Evolutionary conservation across 306 rosid species (phyloP).

Genomic region (Alnus rubra): DNA sequence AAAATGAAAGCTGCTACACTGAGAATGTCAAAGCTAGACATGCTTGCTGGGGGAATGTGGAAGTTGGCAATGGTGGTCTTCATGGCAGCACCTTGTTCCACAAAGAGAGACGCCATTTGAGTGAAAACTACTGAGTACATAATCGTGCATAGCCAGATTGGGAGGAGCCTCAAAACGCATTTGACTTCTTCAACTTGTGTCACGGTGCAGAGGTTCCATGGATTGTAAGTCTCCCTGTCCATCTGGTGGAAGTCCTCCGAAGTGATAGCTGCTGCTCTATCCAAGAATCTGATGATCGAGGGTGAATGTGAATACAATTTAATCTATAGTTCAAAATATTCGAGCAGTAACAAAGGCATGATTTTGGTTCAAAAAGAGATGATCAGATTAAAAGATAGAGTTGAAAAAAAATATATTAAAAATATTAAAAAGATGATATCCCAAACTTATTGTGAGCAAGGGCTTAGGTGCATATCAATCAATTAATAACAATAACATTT

Average conservation of each 20-base stretch:
- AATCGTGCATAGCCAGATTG: constrained; percentile 82
- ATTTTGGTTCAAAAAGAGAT: too few relatives aligned
- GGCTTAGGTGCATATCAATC: background rate
- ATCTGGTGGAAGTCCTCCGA: constrained; percentile 32
- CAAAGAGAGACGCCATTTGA: constrained; percentile 88
- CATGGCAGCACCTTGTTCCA: constrained; percentile 86
- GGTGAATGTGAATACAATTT: background rate
- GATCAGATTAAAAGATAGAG: too few relatives aligned
- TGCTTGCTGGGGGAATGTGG: constrained; percentile 81
- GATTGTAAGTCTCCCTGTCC: constrained; percentile 35
- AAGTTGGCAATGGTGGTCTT: constrained; percentile 53
- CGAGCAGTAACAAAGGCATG: background rate
- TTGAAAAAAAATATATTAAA: too few relatives aligned
- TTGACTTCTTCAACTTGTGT: constrained; percentile 87
- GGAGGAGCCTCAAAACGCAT: constrained; percentile 71
- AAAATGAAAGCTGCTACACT: constrained; percentile 70
- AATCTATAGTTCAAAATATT: background rate
- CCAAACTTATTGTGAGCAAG: background rate
- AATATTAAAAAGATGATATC: too few relatives aligned
- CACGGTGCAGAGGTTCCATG: constrained; percentile 64
- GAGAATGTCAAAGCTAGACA: constrained; percentile 81
- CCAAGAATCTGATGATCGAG: constrained; percentile 54
- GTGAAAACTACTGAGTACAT: constrained; percentile 77
- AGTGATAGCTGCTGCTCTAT: constrained; percentile 65
- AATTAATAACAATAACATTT: background rate